Evolutionary conservation across 2,329 filamentous ascomycete species (phyloP).

Genomic region (Trichoderma cornu-damae): DNA sequence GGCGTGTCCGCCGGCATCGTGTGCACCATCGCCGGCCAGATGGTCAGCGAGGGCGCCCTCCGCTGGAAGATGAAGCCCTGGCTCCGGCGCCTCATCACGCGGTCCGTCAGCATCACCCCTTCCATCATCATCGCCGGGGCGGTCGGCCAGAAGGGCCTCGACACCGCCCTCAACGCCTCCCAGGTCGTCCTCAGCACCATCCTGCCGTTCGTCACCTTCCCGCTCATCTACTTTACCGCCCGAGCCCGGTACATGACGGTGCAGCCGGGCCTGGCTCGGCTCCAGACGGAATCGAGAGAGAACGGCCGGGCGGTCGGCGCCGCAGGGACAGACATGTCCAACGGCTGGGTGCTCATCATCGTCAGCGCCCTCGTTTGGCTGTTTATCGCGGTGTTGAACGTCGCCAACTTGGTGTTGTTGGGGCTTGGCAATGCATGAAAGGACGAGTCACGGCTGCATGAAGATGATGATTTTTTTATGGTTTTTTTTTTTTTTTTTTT

Average conservation of each 20-base stretch:
- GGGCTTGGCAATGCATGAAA: conserved; percentile 30
- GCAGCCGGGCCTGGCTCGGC: conserved; percentile 39
- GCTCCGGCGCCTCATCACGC: conserved; percentile 71
- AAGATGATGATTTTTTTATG: not conserved
- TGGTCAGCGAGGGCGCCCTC: conserved; percentile 79
- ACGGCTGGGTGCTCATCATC: conserved; percentile 58
- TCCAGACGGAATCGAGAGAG: conserved; percentile 26
- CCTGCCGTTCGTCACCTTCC: conserved; percentile 75
- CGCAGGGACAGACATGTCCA: conserved; percentile 58
- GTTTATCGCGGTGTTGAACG: conserved; percentile 71
- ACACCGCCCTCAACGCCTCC: conserved; percentile 65
- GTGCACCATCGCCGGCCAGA: conserved; percentile 84
- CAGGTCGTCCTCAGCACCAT: conserved; percentile 77
- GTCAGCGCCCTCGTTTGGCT: conserved; percentile 62
- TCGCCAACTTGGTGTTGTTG: conserved; percentile 67
- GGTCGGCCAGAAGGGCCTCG: conserved; percentile 65
- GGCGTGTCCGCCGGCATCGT: conserved; percentile 79
- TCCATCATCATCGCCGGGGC: conserved; percentile 78
- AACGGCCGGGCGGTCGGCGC: conserved; percentile 7
- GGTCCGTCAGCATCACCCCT: conserved; percentile 74
- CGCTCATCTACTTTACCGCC: conserved; percentile 81
- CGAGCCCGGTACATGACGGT: conserved; percentile 76
- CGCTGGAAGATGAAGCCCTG: conserved; percentile 71
- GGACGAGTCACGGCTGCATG: not conserved
- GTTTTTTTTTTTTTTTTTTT: not conserved